These are phyloP conservation scores for Roridomyces roridus DNA, from an alignment of 768 basidiomycete species.

Conservation along the genomic window DNA sequence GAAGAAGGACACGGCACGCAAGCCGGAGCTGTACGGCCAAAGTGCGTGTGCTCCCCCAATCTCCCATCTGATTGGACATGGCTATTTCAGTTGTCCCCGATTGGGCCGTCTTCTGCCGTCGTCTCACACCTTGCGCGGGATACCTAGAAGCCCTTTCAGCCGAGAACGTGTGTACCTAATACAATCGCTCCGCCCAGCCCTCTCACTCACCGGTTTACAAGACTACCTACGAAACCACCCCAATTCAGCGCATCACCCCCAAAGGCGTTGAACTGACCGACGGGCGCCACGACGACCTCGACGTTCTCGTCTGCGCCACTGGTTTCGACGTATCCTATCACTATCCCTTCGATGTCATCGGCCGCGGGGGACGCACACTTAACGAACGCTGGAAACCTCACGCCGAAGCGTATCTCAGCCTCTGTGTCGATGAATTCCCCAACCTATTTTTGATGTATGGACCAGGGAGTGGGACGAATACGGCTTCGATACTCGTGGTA, in stretches of 20 bases:
- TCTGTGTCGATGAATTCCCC: slow-evolving; percentile 12
- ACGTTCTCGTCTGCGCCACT: slow-evolving; percentile 17
- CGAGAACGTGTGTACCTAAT: neutral
- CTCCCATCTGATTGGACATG: neutral
- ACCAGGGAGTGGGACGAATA: slow-evolving; percentile 12
- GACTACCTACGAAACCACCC: slow-evolving; percentile 17
- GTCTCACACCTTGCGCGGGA: slow-evolving; percentile 18
- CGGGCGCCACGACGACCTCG: slow-evolving; percentile 8
- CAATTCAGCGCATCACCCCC: slow-evolving; percentile 8
- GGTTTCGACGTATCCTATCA: slow-evolving; percentile 17
- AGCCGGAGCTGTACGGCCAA: slow-evolving; percentile 8
- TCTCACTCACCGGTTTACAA: neutral
- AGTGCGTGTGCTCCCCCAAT: neutral
- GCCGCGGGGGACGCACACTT: slow-evolving; percentile 3
- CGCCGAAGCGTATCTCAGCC: slow-evolving; percentile 10
- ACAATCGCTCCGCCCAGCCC: too few species aligned
- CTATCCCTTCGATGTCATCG: slow-evolving; percentile 16
- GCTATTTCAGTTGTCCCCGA: neutral
- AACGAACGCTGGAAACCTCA: slow-evolving; percentile 14
- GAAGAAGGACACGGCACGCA: neutral
- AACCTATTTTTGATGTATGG: slow-evolving; percentile 13
- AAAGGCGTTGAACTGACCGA: slow-evolving; percentile 13
- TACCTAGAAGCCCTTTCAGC: slow-evolving; percentile 10
- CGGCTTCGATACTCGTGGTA: slow-evolving; percentile 5
- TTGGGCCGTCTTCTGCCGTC: slow-evolving; percentile 17